A percentile compares a stretch with the other conserved stretches of the same genome.
Conservation (phyloP, 2,329 filamentous ascomycete species). For the Fusarium pseudonygamai region DNA sequence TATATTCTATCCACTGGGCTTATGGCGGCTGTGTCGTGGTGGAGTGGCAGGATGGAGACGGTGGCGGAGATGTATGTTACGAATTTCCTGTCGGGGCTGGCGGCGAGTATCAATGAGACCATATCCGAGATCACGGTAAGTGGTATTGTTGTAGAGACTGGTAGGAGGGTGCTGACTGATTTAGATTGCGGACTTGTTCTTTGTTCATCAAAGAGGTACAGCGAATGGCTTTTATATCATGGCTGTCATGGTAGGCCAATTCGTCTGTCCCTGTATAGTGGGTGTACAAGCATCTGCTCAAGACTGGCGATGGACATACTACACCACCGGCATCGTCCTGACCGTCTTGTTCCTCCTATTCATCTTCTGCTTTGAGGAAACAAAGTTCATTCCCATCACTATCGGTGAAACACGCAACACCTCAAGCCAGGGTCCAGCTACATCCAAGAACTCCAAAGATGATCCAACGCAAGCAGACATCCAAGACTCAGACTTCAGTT, state of each 20-base stretch:
- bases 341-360: constrained; percentile 34
- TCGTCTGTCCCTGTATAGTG: constrained; percentile 46
- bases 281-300: constrained; percentile 34
- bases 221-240: constrained; percentile 47
- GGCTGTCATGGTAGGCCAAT: constrained; percentile 42
- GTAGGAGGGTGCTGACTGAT: neutral
- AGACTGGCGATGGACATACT: constrained; percentile 41
- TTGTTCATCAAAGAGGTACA: constrained; percentile 44
- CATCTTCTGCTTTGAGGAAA: constrained; percentile 42
- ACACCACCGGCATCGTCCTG: constrained; percentile 33
- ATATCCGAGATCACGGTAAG: constrained; percentile 48
- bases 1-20: too few species aligned
- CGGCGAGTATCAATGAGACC: constrained; percentile 51
- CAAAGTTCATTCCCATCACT: constrained; percentile 39
- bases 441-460: neutral
- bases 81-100: constrained; percentile 45
- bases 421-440: neutral
- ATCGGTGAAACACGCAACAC: neutral
- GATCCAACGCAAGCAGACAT: neutral
- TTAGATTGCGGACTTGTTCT: constrained; percentile 46
- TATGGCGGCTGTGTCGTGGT: constrained; percentile 21
- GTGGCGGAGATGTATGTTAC: constrained; percentile 37
- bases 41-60: constrained; percentile 6
- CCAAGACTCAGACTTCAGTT: neutral
- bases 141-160: too few species aligned